Conservation (phyloP, 2,329 filamentous ascomycete species). For the Stachybotrys chlorohalonatus region DNA sequence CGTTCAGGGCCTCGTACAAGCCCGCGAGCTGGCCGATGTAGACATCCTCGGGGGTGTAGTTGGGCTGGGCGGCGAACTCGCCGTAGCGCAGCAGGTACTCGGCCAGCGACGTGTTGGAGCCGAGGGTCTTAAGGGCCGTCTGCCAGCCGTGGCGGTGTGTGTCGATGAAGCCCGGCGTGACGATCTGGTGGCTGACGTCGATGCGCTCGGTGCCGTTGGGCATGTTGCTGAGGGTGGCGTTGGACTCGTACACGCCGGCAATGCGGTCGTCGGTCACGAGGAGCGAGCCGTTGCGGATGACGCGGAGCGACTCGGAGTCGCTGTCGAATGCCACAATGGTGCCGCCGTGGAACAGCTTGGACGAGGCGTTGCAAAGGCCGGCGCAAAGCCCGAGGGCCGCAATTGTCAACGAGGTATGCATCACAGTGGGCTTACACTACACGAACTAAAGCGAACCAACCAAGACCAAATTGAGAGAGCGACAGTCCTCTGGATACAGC, state of each 20-base stretch:
- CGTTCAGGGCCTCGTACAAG: slow-evolving; percentile 40
- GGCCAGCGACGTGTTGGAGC: slow-evolving; percentile 37
- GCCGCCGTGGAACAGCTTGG: slow-evolving; percentile 19
- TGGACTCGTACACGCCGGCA: slow-evolving; percentile 14
- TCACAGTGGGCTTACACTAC: not conserved
- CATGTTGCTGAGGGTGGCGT: slow-evolving; percentile 8
- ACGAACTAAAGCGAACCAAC: too few relatives aligned
- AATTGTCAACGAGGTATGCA: not conserved
- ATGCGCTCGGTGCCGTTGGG: slow-evolving; percentile 24
- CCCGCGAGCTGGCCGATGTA: slow-evolving; percentile 37
- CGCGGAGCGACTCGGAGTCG: slow-evolving; percentile 18
- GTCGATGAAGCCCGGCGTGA: slow-evolving; percentile 47
- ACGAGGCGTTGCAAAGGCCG: not conserved
- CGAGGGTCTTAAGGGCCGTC: slow-evolving; percentile 43
- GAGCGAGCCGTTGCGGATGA: slow-evolving; percentile 30
- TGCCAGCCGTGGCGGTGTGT: slow-evolving; percentile 50
- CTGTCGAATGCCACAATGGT: slow-evolving; percentile 33
- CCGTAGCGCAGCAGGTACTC: slow-evolving; percentile 37
- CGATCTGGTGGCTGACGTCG: slow-evolving; percentile 41
- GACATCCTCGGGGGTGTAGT: slow-evolving; percentile 32
- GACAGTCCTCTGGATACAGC: too few relatives aligned
- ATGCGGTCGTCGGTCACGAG: slow-evolving; percentile 30
- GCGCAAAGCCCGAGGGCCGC: not conserved
- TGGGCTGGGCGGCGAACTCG: slow-evolving; percentile 17
- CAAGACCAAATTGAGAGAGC: too few relatives aligned